Conservation (phyloP, 73 alveolate genomes). For the Paramecium caudatum region DNA sequence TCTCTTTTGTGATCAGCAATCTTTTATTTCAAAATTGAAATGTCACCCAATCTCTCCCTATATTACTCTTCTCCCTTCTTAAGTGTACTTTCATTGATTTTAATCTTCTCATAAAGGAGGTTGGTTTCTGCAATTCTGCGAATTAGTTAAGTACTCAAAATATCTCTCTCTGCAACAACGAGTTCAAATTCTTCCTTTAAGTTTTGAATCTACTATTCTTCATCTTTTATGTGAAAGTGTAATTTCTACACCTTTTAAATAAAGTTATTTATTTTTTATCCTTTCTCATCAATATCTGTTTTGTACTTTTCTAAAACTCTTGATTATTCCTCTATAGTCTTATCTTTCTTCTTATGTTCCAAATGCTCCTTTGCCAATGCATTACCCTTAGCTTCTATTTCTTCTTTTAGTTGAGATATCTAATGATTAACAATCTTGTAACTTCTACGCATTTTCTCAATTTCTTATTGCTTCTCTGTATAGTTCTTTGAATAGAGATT, state of each 20-base stretch:
- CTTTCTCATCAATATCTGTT: slow-evolving; percentile 80
- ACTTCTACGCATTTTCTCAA: slow-evolving; percentile 90
- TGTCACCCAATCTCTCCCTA: slow-evolving; percentile 91
- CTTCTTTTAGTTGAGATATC: slow-evolving; percentile 91
- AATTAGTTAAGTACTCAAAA: slow-evolving; percentile 92
- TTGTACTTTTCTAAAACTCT: slow-evolving; percentile 81
- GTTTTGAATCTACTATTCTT: slow-evolving; percentile 85
- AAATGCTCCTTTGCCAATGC: slow-evolving; percentile 85
- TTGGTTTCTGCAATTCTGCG: slow-evolving; percentile 96
- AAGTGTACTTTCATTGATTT: slow-evolving; percentile 92
- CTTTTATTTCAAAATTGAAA: slow-evolving; percentile 84
- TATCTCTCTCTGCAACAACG: slow-evolving; percentile 94
- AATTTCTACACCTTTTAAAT: slow-evolving; percentile 80
- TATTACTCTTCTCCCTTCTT: slow-evolving; percentile 91
- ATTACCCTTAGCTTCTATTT: slow-evolving; percentile 89
- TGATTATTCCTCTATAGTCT: slow-evolving; percentile 77
- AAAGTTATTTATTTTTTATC: slow-evolving; percentile 62
- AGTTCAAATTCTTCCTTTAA: slow-evolving; percentile 86
- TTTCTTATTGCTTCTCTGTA: slow-evolving; percentile 95
- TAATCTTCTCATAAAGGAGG: slow-evolving; percentile 93
- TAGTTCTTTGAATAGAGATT: slow-evolving; percentile 98
- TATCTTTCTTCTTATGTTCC: slow-evolving; percentile 76
- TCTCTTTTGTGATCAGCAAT: slow-evolving; percentile 88
- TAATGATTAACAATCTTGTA: slow-evolving; percentile 91
- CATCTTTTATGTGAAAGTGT: slow-evolving; percentile 88